Evolutionary conservation across 163 green algal genomes (phyloP).

Genomic region (Chloromonas sp.): DNA sequence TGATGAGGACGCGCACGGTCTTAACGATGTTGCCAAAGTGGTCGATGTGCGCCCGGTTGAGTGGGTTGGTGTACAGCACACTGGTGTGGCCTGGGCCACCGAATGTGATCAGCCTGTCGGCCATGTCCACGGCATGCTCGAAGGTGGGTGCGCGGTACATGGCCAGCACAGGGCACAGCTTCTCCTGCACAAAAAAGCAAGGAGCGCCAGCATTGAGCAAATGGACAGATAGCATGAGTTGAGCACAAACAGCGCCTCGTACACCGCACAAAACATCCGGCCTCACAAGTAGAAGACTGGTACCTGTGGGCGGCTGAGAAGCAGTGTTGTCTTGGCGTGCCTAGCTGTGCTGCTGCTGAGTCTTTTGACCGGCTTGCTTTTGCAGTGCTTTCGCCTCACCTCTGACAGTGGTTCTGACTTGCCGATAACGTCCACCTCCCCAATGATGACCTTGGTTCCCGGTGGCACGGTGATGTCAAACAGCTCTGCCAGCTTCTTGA

Average conservation of each 20-base stretch:
- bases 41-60: conserved; percentile 52
- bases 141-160: conserved; percentile 47
- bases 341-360: neutral
- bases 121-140: conserved; percentile 39
- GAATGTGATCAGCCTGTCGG: conserved; percentile 51
- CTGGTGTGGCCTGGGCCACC: conserved; percentile 59
- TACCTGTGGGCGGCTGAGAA: too few relatives aligned
- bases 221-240: neutral
- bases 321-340: too few relatives aligned
- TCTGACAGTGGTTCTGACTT: conserved; percentile 50
- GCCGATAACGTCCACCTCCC: conserved; percentile 46
- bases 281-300: too few relatives aligned
- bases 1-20: conserved; percentile 62
- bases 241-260: neutral
- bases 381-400: neutral
- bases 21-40: conserved; percentile 43
- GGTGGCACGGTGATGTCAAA: conserved; percentile 52
- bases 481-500: conserved; percentile 48
- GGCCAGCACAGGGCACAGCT: conserved; percentile 64
- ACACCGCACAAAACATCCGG: too few relatives aligned
- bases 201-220: too few relatives aligned
- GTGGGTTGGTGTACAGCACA: conserved; percentile 59
- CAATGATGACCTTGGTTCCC: conserved; percentile 51
- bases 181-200: conserved; percentile 35
- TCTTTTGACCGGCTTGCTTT: neutral